Evolutionary conservation across 176 grass and related monocot species (phyloP), one percentile per base, ranked within the genome.

Genomic region (Oryza rufipogon): DNA sequence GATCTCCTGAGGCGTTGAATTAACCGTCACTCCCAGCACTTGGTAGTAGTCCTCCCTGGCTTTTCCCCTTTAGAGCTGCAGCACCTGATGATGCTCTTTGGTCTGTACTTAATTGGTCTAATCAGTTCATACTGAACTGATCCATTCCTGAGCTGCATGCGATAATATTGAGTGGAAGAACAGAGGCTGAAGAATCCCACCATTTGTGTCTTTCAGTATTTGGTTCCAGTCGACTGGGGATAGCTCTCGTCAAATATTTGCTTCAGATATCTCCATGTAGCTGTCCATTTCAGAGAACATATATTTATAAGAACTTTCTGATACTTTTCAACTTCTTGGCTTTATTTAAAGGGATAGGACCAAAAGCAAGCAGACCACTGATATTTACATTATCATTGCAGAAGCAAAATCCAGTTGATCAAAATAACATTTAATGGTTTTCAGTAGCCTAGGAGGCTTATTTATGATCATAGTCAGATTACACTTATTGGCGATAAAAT

Each of bases 1-100:
- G 68, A 92, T 91, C 80, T 91, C 80, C 66, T 89, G 82, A 67
- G 58, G 52, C 12, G 86, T 92, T 66, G 91, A 92, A 74, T 88
- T 61, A 79, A 66, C 41, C 28, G 88, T 65, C n/a, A 95, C 73
- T 22, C 91, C 90, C 32, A 92, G 77, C 23, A 91, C 88, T 60
- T 83, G 65, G 64, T 80, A 91, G 83, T 90, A 36, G 38, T 95
- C 76, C 42, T 80, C 16, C 20, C 34, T 80, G 16, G n/a, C 64
- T 76, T 56, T 91, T 56, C 84, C 74, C 42, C 64, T 92, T 26
- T 64, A 75, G 88, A 75, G 71, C 83, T 80, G 72, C 86, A 91
- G 73, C 86, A 95, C 68, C 70, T 80, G 58, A 95, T 87, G 46
- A 19, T 73, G 71, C 33, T 80, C 68, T 63, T 78, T 48, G 25